These are phyloP conservation scores for Streptanthus diversifolius DNA, from an alignment of 345 rosid species.

Conservation along the genomic window DNA sequence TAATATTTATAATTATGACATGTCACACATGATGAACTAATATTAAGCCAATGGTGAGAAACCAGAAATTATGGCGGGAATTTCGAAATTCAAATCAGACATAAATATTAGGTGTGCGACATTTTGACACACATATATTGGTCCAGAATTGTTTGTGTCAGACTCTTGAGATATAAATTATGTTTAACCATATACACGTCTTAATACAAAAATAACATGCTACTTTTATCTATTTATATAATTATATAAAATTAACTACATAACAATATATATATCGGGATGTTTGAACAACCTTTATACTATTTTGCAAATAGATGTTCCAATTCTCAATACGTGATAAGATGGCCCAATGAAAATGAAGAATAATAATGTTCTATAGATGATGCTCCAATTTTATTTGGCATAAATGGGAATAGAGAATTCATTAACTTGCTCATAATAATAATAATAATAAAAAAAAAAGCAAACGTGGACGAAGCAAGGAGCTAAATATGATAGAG, in stretches of 20 bases:
- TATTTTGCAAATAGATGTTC: not conserved
- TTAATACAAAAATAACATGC: not conserved
- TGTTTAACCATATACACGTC: not conserved
- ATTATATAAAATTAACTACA: not conserved
- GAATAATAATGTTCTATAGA: not conserved
- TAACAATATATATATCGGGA: not conserved
- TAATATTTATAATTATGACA: not conserved
- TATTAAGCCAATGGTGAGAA: not conserved
- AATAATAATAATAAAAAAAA: not conserved
- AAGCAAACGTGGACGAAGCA: constrained; percentile 19
- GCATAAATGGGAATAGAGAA: constrained; percentile 16
- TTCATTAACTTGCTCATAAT: not conserved
- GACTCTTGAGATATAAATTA: not conserved
- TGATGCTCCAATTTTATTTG: constrained; percentile 1
- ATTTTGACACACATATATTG: not conserved
- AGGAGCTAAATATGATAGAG: not conserved
- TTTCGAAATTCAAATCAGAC: not conserved
- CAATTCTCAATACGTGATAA: not conserved
- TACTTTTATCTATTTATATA: not conserved
- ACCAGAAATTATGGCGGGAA: not conserved
- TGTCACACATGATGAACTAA: not conserved
- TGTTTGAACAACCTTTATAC: not conserved
- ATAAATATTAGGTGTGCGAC: not conserved
- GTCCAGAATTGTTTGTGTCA: not conserved
- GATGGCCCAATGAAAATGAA: not conserved